Evolutionary conservation across 2,329 filamentous ascomycete genomes (phyloP).

Genomic region (Diplodia intermedia): DNA sequence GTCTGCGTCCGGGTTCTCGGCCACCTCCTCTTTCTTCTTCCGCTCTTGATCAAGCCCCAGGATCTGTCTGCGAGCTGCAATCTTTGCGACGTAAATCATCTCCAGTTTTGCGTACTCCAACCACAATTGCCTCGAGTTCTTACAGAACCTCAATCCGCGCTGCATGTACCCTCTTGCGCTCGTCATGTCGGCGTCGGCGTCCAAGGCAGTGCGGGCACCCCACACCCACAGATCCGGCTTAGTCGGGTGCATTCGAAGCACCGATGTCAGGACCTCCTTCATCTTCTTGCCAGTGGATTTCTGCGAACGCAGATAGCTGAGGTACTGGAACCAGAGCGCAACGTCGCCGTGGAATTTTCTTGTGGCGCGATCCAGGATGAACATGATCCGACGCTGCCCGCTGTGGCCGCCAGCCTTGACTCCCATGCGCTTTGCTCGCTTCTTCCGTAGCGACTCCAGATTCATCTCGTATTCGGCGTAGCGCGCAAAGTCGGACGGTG

Average conservation of each 20-base stretch:
- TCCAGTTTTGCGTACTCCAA: constrained; percentile 89
- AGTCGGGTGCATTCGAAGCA: constrained; percentile 83
- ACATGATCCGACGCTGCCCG: constrained; percentile 83
- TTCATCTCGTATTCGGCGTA: constrained; percentile 79
- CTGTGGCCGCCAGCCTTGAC: constrained; percentile 74
- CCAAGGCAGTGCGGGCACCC: constrained; percentile 78
- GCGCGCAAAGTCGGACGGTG: constrained; percentile 78
- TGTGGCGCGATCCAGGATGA: constrained; percentile 86
- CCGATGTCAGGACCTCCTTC: constrained; percentile 66
- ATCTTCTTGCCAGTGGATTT: constrained; percentile 64
- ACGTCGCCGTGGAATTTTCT: constrained; percentile 82
- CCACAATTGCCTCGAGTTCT: constrained; percentile 76
- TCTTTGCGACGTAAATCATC: constrained; percentile 87
- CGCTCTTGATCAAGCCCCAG: constrained; percentile 64
- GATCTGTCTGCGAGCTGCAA: constrained; percentile 75
- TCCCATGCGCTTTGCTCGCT: constrained; percentile 80
- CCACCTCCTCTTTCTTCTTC: constrained; percentile 49
- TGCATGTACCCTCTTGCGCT: constrained; percentile 86
- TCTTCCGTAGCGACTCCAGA: constrained; percentile 75
- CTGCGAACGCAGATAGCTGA: constrained; percentile 77
- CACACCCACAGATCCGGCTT: constrained; percentile 85
- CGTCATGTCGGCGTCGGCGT: constrained; percentile 84
- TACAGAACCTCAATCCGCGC: constrained; percentile 88
- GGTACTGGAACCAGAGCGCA: constrained; percentile 87
- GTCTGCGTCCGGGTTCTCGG: constrained; percentile 58